These are phyloP conservation scores for Camillea tinctor DNA, from an alignment of 2,329 filamentous ascomycete species.

Conservation along the genomic window DNA sequence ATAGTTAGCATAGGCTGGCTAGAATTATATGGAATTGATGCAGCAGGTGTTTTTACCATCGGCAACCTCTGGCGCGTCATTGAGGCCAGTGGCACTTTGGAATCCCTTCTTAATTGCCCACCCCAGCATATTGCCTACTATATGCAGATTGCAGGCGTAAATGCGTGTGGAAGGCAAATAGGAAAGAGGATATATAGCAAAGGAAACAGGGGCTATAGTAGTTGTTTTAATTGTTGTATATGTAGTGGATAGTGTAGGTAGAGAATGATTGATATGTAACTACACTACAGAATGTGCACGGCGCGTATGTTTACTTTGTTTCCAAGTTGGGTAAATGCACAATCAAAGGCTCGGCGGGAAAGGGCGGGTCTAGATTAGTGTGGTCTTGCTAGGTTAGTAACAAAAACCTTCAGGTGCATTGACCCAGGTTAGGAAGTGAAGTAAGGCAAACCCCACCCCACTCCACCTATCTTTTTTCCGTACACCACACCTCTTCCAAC, in stretches of 20 bases:
- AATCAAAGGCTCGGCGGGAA: neutral
- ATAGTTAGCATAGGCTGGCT: slow-evolving; percentile 12
- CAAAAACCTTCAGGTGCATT: neutral
- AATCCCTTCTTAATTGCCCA: slow-evolving; percentile 56
- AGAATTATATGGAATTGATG: slow-evolving; percentile 1
- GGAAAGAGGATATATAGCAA: neutral
- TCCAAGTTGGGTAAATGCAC: neutral
- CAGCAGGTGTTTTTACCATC: slow-evolving; percentile 20
- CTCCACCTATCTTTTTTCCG: no score
- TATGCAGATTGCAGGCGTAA: neutral
- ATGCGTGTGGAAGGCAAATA: slow-evolving; percentile 1
- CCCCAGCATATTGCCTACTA: slow-evolving; percentile 48
- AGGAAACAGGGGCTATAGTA: neutral
- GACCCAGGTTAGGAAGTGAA: neutral
- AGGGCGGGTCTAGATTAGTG: no score
- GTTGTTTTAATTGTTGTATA: neutral
- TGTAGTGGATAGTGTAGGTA: no score
- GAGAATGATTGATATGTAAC: neutral
- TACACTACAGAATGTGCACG: no score
- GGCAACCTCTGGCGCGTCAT: slow-evolving; percentile 28
- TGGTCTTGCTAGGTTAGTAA: no score
- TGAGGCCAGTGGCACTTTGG: slow-evolving; percentile 38
- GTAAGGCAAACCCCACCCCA: no score
- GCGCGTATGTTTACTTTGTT: neutral
- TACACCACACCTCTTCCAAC: neutral